These are phyloP conservation scores for Paraglomus occultum DNA, from an alignment of 192 early-diverging fungal species.

Conservation along the genomic window DNA sequence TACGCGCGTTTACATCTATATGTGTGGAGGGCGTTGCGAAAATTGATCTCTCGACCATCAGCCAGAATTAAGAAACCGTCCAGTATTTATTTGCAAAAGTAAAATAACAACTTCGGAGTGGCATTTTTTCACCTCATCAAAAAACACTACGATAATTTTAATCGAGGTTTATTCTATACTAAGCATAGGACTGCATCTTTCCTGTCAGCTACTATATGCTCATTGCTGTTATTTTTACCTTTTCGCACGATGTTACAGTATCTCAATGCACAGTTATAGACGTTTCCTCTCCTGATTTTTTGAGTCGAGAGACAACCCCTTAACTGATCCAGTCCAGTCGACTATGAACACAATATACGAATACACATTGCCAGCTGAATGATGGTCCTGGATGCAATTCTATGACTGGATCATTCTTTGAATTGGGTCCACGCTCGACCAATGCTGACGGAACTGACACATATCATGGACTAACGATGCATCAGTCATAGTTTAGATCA, in stretches of 20 bases:
- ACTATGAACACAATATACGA: not conserved
- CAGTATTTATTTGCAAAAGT: too few relatives aligned
- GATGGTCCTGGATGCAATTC: slow-evolving; percentile 85
- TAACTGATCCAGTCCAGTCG: slow-evolving; percentile 58
- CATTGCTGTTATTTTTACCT: not conserved
- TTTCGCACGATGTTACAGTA: slow-evolving; percentile 68
- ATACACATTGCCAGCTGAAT: slow-evolving; percentile 53
- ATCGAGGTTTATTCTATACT: not conserved
- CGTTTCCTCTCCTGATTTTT: slow-evolving; percentile 99
- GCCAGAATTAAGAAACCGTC: too few relatives aligned
- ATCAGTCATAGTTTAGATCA: slow-evolving; percentile 82
- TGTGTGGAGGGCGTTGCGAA: too few relatives aligned
- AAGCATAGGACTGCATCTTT: not conserved
- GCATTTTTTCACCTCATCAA: too few relatives aligned
- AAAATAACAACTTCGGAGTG: too few relatives aligned
- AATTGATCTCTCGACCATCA: too few relatives aligned
- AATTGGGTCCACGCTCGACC: slow-evolving; percentile 84
- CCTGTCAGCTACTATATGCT: not conserved
- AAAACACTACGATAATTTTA: too few relatives aligned
- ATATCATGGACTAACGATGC: slow-evolving; percentile 90
- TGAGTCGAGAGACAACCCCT: slow-evolving; percentile 75
- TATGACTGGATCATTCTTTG: slow-evolving; percentile 76
- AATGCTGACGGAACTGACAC: slow-evolving; percentile 70
- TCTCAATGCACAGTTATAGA: slow-evolving; percentile 61
- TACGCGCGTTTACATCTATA: not conserved